Evolutionary conservation across 768 basidiomycete species (phyloP), one percentile per base, ranked within the genome.

Genomic region (Cyclocybe aegerita): DNA sequence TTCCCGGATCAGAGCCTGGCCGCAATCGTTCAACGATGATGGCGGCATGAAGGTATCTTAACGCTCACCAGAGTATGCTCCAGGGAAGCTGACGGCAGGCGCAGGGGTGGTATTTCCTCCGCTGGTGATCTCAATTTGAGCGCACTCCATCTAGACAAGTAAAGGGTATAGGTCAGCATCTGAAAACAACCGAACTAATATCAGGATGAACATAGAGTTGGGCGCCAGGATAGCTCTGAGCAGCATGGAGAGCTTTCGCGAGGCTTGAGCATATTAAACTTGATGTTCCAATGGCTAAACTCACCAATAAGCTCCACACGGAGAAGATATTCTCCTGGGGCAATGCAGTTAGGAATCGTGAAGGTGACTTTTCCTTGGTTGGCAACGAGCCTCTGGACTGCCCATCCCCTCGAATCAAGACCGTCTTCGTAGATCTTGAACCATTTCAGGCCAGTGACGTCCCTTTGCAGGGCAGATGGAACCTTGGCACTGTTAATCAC

Each of bases 191-290:
- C 9, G 35, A 29, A 39, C 15, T 23, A 23, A 23, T 23, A 5
- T 23, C 23, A 12, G 40, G 14, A 23, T 12, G 51, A 46, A 77
- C 77, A 54, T 81, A 82, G 64, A 82, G 64, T 54, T 81, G 78
- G 7, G 80, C 80, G 32, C 80, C 80, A 34, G 78, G 79, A 57
- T 80, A 81, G 12, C 56, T 68, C 6, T 54, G 48, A 0, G 76
- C 78, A 10, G 62, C 74, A 54, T 76, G 78, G 34, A 80, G 65
- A 44, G 76, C 77, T 78, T 41, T 23, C 23, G 23, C 7, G 37
- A 14, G 10, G 4, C 15, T 36, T 39, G 10, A 15, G 30, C 50
- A 40, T 23, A 23, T 30, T 38, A 34, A 9, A 12, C 9, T 4
- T 41, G 16, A 23, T 10, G 17, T 14, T 17, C 3, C 4, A 52